Base-by-base conservation (phyloP, 179 eudicot species). In the Patellifolia procumbens region DNA sequence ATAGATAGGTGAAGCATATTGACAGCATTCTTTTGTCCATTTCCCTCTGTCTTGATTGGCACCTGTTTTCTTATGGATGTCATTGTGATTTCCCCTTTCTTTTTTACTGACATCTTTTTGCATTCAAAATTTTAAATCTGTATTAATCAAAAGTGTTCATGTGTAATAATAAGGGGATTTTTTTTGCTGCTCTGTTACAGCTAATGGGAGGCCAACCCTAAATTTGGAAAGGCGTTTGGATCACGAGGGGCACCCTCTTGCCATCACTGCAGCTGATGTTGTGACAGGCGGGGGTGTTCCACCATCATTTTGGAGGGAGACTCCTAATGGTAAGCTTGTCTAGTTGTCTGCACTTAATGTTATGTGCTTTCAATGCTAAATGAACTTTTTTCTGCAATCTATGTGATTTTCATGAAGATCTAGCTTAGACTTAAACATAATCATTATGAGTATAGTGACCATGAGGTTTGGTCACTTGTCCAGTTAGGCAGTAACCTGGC, bases 211-310 rank as follows among this genome's bases (percentile, higher is more conserved):
- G 82, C 80, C 89, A 76, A 77, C 90, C 20, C 78, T 94, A 55
- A 90, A 92, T 73, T 81, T 94, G 74, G 97, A 94, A 83, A 87
- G 93, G 39, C 74, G 83, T 55, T 77, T 90, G 83, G 98, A 94
- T 83, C 93, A 92, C 52, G 97, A 93, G 34, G 98, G 92, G 61
- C 93, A 92, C 78, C 91, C 98, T 78, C 97, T 94, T 86, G 94
- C 96, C 59, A 88, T 92, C 56, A 81, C 97, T 55, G 86, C 90
- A 55, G 90, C 91, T 34, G 98, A 92, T 82, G 76, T 87, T 55
- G 93, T 89, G 62, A 83, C 84, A 48, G 93, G 87, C 6, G 82
- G 80, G 76, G 97, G 92, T 76, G 86, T 85, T 71, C 88, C 98
- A 64, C 91, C 93, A n/a, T 90, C 97, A 85, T 90, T 86, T 79